Conservation (phyloP, 495 filamentous ascomycete genomes). For the Corynascus novoguineensis region DNA sequence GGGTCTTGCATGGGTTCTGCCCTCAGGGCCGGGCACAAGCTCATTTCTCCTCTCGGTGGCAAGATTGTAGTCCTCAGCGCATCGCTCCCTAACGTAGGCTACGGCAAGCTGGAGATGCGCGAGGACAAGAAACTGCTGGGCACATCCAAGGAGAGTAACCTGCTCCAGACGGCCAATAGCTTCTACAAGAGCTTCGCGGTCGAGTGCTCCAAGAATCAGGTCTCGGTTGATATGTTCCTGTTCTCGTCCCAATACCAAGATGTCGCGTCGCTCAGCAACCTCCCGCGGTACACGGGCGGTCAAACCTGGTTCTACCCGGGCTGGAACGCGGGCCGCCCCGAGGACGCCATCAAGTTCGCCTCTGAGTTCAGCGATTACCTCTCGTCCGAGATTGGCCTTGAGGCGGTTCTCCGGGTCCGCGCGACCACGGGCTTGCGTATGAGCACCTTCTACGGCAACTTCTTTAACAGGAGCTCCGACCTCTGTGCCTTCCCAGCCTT, state of each 20-base stretch:
- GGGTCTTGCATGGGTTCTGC: constrained; percentile 90
- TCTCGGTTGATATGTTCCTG: constrained; percentile 98
- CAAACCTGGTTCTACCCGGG: constrained; percentile 99
- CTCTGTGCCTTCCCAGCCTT: constrained; percentile 97
- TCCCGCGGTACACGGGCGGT: constrained; percentile 92
- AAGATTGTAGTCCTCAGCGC: constrained; percentile 90
- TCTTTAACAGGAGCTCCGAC: constrained; percentile 96
- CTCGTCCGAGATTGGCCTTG: constrained; percentile 89
- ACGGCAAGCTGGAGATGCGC: constrained; percentile 85
- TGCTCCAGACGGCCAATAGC: constrained; percentile 85
- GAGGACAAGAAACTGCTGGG: constrained; percentile 97
- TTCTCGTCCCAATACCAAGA: constrained; percentile 97
- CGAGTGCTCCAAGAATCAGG: constrained; percentile 97
- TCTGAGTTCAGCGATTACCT: constrained; percentile 94
- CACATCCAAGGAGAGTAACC: constrained; percentile 79
- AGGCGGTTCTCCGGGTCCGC: constrained; percentile 91
- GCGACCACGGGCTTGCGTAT: constrained; percentile 93
- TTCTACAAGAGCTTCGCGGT: constrained; percentile 99
- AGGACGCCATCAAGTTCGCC: constrained; percentile 97
- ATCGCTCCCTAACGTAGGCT: constrained; percentile 82
- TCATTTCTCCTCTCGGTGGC: constrained; percentile 87
- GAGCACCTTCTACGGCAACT: constrained; percentile 98
- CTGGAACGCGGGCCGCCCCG: constrained; percentile 87
- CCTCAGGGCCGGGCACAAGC: constrained; percentile 85
- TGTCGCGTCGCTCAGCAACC: constrained; percentile 88